Evolutionary conservation across 2,329 filamentous ascomycete species (phyloP).

Genomic region (Triangularia verruculosa): DNA sequence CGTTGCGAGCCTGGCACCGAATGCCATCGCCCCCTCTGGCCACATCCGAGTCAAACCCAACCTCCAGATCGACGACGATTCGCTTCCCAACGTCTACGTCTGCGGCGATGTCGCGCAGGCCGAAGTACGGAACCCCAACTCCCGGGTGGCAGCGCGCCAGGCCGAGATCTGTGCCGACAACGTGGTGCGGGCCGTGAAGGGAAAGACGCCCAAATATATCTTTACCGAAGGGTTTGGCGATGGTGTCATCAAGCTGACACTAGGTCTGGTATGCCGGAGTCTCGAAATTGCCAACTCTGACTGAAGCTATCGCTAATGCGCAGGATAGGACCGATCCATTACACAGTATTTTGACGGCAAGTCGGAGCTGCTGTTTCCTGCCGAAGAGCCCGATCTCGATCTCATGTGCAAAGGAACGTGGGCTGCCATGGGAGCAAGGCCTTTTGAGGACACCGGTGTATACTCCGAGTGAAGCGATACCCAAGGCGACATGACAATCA

Average conservation of each 20-base stretch:
- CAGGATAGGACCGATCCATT: constrained; percentile 43
- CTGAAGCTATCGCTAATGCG: neutral
- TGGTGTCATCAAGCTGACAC: constrained; percentile 51
- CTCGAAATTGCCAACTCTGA: neutral
- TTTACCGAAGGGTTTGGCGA: constrained; percentile 48
- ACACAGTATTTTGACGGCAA: constrained; percentile 43
- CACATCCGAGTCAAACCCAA: constrained; percentile 54
- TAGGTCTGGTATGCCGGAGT: constrained; percentile 45
- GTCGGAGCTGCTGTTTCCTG: constrained; percentile 41
- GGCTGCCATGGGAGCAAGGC: constrained; percentile 42
- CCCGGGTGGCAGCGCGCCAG: constrained; percentile 53
- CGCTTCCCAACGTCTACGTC: constrained; percentile 53
- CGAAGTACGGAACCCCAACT: constrained; percentile 49
- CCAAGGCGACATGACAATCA: too few relatives aligned
- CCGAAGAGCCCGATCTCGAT: constrained; percentile 42
- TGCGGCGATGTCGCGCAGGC: constrained; percentile 63
- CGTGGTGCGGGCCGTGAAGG: constrained; percentile 46
- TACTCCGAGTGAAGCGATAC: constrained; percentile 5
- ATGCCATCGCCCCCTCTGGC: constrained; percentile 44
- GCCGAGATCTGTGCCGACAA: constrained; percentile 53
- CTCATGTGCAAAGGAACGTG: constrained; percentile 44
- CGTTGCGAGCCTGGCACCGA: constrained; percentile 42
- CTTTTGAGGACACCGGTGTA: constrained; percentile 40
- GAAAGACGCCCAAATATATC: constrained; percentile 36
- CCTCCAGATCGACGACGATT: constrained; percentile 52